Evolutionary conservation across 768 basidiomycete genomes (phyloP), one percentile per base, ranked within the genome.

Genomic region (Psilocybe cyanescens): DNA sequence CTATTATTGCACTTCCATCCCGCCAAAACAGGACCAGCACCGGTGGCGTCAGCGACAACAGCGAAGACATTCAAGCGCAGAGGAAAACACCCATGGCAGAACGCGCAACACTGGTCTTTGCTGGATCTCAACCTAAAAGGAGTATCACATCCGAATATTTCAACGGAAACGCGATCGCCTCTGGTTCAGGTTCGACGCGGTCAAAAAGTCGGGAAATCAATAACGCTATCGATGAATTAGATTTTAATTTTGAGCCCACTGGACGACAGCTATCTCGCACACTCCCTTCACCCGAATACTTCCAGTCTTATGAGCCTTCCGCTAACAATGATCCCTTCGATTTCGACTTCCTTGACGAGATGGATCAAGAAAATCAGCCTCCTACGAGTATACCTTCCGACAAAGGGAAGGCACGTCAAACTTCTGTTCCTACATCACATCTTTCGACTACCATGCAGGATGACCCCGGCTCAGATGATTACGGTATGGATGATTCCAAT

Each of bases 311-410:
- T 54, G 39, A 53, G 2, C 47, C 53, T 6, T 19, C 55, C 24
- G 67, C 49, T 7, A 62, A 67, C 39, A 55, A 58, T 44, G 59
- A 68, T 37, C 57, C 57, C 2, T 74, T 74, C 53, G 75, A 75
- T 62, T 68, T 72, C 24, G 73, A 76, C 51, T 56, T 72, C 31
- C 51, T 71, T 11, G 59, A 69, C 48, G 71, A 70, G 41, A 8
- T 70, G 28, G 67, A 62, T 14, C 52, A 59, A 31, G 56, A 68
- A 58, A 67, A 67, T 19, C 54, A 59, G 24, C 52, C 57, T 7
- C 68, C 65, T 11, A 24, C 24, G 24, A 24, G 24, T 24, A 56
- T 62, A 12, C 45, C 51, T 28, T 4, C n/a, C 19, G 35, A 61
- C 41, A 69, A 70, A 67, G 68, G 70, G 24, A 69, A 68, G 58